Conservation (phyloP, 805 yeast species). For the Kodamaea sagamina region DNA sequence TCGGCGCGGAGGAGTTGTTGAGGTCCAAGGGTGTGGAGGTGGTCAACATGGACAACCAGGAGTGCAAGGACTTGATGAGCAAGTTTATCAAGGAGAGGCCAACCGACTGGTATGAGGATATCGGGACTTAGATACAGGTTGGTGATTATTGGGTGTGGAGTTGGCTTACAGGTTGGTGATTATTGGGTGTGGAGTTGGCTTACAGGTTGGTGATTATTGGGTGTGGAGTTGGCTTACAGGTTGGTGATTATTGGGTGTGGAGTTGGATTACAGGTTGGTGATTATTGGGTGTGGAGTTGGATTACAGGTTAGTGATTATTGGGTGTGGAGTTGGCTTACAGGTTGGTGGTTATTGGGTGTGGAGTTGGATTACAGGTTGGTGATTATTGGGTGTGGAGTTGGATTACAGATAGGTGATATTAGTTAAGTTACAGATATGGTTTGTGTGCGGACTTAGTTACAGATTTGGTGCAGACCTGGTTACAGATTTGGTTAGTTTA, state of each 20-base stretch:
- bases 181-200: no score
- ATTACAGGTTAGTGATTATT: no score
- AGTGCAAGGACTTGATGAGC: constrained; percentile 72
- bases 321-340: no score
- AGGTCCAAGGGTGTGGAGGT: constrained; percentile 68
- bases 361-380: not conserved
- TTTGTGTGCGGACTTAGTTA: no score
- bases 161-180: not conserved
- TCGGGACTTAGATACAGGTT: constrained; percentile 45
- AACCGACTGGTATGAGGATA: constrained; percentile 80
- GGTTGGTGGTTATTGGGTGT: not conserved
- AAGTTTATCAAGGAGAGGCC: constrained; percentile 78
- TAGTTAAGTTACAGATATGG: no score
- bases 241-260: not conserved
- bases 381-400: no score
- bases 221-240: no score
- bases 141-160: not conserved
- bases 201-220: no score
- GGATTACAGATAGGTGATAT: no score
- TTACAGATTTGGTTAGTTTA: no score
- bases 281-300: no score
- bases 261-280: not conserved
- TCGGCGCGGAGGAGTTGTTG: constrained; percentile 82
- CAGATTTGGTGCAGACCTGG: no score
- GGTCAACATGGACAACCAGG: constrained; percentile 56